Evolutionary conservation across 108 stramenopile genomes (phyloP), one percentile per base, ranked within the genome.

Genomic region (Epipyxis sp.): DNA sequence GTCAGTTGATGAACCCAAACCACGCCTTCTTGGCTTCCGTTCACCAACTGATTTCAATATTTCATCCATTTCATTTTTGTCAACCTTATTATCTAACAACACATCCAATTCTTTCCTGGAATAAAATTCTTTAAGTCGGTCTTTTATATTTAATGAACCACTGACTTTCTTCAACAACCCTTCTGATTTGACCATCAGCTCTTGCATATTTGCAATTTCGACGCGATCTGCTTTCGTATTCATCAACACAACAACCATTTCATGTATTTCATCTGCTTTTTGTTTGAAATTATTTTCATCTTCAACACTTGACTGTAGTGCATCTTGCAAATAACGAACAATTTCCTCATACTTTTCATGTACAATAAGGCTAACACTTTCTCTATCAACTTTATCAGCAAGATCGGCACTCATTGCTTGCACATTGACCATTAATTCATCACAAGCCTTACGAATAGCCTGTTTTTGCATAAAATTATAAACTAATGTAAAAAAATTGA

Each of bases 261-360:
- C 71, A 27, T 74, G 46, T 10, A 74, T 46, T 42, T 74, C 71
- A 37, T 54, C 46, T 39, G 71, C 71, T 32, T 54, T 74, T 32
- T 74, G 27, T 42, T 74, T 74, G 71, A 74, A 74, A 42, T 74
- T 74, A 27, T 39, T 57, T 37, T 74, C 71, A 37, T 74, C 71
- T 42, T 74, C 71, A 13, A 57, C n/a, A 27, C 32, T 34, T 3
- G 71, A 46, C 34, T 74, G 46, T 34, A 74, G 25, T 6, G 71
- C 71, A 27, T 74, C 71, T 27, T 74, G 71, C 34, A 74, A 42
- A 57, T 74, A 74, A 29, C 50, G 71, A 10, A 74, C 71, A 37
- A 74, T 74, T 46, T 74, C 71, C 25, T 74, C 71, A 37, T 74
- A 74, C 25, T 74, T 74, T 42, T 74, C 50, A 27, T 74, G 71